phyloP scores from a whole-genome alignment of 768 basidiomycete species.

The Hericium rajendrae region DNA sequence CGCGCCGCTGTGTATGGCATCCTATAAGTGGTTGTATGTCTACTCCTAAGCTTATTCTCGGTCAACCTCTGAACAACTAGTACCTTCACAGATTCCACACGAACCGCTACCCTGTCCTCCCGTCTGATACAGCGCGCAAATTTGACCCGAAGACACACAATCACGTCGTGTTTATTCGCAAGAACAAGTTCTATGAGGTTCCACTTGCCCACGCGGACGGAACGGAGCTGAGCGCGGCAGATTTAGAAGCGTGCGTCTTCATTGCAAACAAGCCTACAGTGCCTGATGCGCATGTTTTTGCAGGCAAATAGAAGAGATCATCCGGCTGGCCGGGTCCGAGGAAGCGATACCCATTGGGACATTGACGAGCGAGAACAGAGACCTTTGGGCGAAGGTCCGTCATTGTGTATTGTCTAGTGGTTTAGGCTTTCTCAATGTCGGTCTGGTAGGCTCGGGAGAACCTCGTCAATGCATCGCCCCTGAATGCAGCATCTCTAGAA shows the following conservation, averaged over 20 bases:
- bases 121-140: constrained; percentile 75
- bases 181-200: constrained; percentile 86
- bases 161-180: constrained; percentile 84
- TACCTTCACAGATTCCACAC: constrained; percentile 67
- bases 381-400: constrained; percentile 76
- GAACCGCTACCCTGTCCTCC: constrained; percentile 76
- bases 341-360: constrained; percentile 52
- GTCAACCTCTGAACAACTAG: neutral
- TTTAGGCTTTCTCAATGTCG: neutral
- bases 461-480: constrained; percentile 51
- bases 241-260: constrained; percentile 59
- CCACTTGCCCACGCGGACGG: constrained; percentile 56
- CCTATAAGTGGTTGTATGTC: constrained; percentile 87
- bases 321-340: constrained; percentile 46
- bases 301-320: constrained; percentile 62
- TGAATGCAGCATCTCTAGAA: constrained; percentile 59
- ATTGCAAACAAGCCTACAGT: neutral
- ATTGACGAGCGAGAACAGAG: constrained; percentile 82
- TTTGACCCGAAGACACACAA: constrained; percentile 69
- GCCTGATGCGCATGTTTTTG: neutral
- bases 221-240: constrained; percentile 61
- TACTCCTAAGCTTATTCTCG: neutral
- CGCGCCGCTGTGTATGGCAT: constrained; percentile 78
- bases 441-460: constrained; percentile 40
- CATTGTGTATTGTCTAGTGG: constrained; percentile 5